phyloP scores from a whole-genome alignment of 305 asterid species.

The Fraxinus ornus region DNA sequence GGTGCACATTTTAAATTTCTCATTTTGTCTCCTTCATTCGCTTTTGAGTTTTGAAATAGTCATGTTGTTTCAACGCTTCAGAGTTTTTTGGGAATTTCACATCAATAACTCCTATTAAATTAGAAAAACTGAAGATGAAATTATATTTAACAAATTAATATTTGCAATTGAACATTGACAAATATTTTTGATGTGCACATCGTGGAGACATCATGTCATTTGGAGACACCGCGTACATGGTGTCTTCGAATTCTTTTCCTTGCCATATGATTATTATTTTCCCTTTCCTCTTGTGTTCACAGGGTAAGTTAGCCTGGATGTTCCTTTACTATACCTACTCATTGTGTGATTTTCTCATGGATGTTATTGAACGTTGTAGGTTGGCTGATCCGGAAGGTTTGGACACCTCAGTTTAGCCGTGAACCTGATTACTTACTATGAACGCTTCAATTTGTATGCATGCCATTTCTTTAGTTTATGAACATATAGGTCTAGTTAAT shows the following conservation, averaged over 20 bases:
- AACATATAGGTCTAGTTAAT: not conserved
- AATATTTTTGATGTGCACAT: too few relatives aligned
- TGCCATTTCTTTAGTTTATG: conserved; percentile 7
- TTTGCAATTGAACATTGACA: not conserved
- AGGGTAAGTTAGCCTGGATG: conserved; percentile 51
- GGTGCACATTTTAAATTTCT: conserved; percentile 20
- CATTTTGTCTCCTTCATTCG: conserved; percentile 47
- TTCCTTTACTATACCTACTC: not conserved
- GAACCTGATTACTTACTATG: conserved; percentile 89
- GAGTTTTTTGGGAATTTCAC: conserved; percentile 57
- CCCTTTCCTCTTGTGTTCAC: conserved; percentile 36
- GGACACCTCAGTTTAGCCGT: conserved; percentile 98
- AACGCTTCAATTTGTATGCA: conserved; percentile 89
- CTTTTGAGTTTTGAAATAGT: conserved; percentile 39
- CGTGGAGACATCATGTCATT: too few relatives aligned
- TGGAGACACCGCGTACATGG: too few relatives aligned
- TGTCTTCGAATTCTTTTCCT: too few relatives aligned
- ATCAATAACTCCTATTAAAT: conserved; percentile 39
- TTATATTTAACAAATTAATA: not conserved
- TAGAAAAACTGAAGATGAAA: conserved; percentile 9
- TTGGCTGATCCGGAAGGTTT: conserved; percentile 96
- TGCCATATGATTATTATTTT: too few relatives aligned
- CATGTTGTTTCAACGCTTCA: conserved; percentile 30
- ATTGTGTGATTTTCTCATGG: conserved; percentile 9
- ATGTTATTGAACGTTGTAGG: conserved; percentile 43